These are phyloP conservation scores for Flueggea neowawraea DNA, from an alignment of 441 rosid species.

Conservation along the genomic window DNA sequence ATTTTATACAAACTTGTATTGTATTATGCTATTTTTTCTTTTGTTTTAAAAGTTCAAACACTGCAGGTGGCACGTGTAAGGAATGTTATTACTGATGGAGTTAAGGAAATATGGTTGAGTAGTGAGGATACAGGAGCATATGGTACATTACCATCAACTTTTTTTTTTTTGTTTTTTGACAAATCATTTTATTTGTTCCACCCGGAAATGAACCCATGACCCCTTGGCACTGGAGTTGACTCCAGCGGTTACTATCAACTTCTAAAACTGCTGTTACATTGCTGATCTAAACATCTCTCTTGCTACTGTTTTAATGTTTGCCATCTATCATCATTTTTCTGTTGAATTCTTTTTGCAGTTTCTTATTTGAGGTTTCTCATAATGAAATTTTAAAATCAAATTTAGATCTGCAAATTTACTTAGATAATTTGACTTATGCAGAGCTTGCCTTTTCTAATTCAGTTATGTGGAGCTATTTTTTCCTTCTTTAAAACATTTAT, in stretches of 20 bases:
- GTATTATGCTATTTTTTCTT: slow-evolving; percentile 7
- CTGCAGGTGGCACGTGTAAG: slow-evolving; percentile 70
- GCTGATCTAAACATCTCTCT: too few relatives aligned
- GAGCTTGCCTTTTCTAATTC: too few relatives aligned
- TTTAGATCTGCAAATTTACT: background rate
- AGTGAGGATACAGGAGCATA: slow-evolving; percentile 99
- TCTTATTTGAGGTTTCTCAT: background rate
- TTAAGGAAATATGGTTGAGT: slow-evolving; percentile 95
- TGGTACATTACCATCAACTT: slow-evolving; percentile 38
- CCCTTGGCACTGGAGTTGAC: too few relatives aligned
- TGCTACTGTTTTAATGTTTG: too few relatives aligned
- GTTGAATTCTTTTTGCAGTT: too few relatives aligned
- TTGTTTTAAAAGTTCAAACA: slow-evolving; percentile 13
- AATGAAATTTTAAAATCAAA: background rate
- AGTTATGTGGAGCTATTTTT: background rate
- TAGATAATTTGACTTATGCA: too few relatives aligned
- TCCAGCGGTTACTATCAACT: too few relatives aligned
- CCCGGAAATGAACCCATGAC: too few relatives aligned
- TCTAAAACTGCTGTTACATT: too few relatives aligned
- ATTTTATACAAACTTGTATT: slow-evolving; percentile 15
- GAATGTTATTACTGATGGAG: slow-evolving; percentile 76
- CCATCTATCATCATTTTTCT: too few relatives aligned
- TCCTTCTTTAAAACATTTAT: background rate
- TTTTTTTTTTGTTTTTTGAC: too few relatives aligned
- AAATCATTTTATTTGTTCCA: too few relatives aligned